These are phyloP conservation scores for Aspergillus viridinutans DNA, from an alignment of 2,329 filamentous ascomycete species.

Conservation along the genomic window DNA sequence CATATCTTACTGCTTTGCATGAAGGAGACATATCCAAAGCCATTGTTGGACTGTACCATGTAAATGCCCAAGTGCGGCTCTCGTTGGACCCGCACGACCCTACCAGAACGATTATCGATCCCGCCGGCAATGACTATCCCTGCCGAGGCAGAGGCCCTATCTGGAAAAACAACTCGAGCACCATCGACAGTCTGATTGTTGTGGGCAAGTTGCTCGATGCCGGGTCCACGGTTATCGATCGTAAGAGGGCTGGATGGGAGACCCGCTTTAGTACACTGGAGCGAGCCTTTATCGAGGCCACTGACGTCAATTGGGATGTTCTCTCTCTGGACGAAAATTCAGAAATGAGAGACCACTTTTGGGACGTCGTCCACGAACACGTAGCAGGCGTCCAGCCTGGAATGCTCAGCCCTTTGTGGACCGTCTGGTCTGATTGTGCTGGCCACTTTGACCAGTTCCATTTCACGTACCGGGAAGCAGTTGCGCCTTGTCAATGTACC, in stretches of 20 bases:
- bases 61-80: conserved; percentile 16
- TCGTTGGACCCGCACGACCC: background rate
- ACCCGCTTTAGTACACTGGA: conserved; percentile 14
- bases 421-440: conserved; percentile 22
- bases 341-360: conserved; percentile 18
- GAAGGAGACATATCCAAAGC: conserved; percentile 14
- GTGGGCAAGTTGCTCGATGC: conserved; percentile 33
- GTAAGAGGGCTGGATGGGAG: conserved; percentile 11
- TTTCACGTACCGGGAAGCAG: conserved; percentile 12
- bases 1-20: conserved; percentile 10
- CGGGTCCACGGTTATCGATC: conserved; percentile 33
- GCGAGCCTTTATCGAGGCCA: conserved; percentile 24
- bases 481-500: conserved; percentile 7
- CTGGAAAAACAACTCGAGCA: conserved; percentile 18
- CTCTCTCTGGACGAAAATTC: conserved; percentile 8
- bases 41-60: conserved; percentile 13
- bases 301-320: conserved; percentile 28
- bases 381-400: conserved; percentile 8
- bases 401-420: conserved; percentile 9
- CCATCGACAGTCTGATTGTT: conserved; percentile 32
- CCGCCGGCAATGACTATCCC: conserved; percentile 16
- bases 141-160: conserved; percentile 32
- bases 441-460: conserved; percentile 27
- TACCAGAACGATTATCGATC: conserved; percentile 14
- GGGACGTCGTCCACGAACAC: conserved; percentile 2